These are phyloP conservation scores for Heterobasidion occidentale DNA, from an alignment of 1,284 basidiomycete genomes.

Conservation along the genomic window DNA sequence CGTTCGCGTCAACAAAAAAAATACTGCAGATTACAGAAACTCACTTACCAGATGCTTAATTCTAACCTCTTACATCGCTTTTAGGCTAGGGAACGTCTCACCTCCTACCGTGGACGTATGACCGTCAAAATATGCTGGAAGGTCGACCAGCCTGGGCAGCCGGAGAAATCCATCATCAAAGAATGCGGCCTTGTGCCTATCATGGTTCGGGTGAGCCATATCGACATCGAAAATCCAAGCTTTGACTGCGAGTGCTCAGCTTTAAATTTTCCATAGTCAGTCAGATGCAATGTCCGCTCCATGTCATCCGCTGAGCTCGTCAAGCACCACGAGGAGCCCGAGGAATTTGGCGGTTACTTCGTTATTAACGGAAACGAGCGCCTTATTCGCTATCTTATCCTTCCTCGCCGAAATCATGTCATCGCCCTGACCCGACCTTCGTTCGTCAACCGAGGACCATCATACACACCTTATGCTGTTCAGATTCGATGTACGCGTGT, in stretches of 20 bases:
- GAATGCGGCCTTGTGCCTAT: conserved; percentile 93
- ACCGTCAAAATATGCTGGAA: conserved; percentile 88
- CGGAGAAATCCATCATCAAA: conserved; percentile 52
- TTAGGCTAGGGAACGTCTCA: conserved; percentile 86
- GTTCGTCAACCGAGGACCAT: conserved; percentile 88
- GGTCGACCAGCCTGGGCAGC: conserved; percentile 58
- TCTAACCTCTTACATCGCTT: conserved; percentile 1
- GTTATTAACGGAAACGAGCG: conserved; percentile 99
- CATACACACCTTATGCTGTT: conserved; percentile 91
- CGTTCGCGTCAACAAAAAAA: no score
- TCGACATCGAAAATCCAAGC: no score
- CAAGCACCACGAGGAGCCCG: conserved; percentile 88
- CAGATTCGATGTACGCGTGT: conserved; percentile 92
- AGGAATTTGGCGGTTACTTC: conserved; percentile 99
- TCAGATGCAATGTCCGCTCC: conserved; percentile 83
- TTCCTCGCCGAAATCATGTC: conserved; percentile 85
- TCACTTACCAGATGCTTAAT: not conserved
- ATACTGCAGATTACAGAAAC: no score
- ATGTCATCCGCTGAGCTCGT: conserved; percentile 88
- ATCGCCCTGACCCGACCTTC: conserved; percentile 82
- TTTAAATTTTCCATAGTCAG: conserved; percentile 50
- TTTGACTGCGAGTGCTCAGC: not conserved
- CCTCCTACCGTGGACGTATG: conserved; percentile 90
- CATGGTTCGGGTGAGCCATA: conserved; percentile 83
- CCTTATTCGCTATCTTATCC: conserved; percentile 94